Percentiles rank a stretch among this genome's conserved stretches.
Conservation (phyloP, 768 basidiomycete genomes). For the Podaxis sp. region DNA sequence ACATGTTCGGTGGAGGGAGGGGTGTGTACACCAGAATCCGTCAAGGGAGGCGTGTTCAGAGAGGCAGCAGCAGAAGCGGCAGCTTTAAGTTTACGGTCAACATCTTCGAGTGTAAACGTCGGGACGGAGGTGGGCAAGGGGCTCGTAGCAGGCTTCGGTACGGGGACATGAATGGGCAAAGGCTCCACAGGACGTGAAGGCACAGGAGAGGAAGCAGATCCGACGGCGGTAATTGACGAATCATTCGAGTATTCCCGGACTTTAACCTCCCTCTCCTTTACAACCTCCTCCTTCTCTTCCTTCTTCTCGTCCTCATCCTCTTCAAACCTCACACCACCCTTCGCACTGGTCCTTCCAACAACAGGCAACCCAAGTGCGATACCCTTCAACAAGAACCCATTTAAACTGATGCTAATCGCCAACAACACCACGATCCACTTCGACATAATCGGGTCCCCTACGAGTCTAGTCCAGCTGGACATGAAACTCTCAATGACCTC, state of each 20-base stretch:
- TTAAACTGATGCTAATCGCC: constrained; percentile 82
- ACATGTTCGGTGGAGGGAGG: constrained; percentile 15
- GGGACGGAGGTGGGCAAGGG: constrained; percentile 22
- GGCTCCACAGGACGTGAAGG: not conserved
- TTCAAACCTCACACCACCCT: constrained; percentile 30
- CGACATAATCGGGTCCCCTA: constrained; percentile 90
- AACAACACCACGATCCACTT: constrained; percentile 95
- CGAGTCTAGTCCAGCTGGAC: constrained; percentile 85
- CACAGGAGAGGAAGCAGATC: not conserved
- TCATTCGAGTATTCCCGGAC: not conserved
- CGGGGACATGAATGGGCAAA: constrained; percentile 1
- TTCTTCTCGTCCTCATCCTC: constrained; percentile 26
- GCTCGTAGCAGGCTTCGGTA: constrained; percentile 13
- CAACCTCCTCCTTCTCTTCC: constrained; percentile 13
- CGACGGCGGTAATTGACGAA: not conserved
- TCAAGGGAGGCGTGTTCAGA: constrained; percentile 4
- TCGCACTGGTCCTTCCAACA: constrained; percentile 19
- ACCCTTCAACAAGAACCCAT: constrained; percentile 90
- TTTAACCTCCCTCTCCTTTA: constrained; percentile 5
- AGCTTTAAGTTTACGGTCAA: constrained; percentile 50
- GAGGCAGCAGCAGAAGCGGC: constrained; percentile 9
- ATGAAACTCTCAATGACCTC: constrained; percentile 83
- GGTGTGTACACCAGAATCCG: constrained; percentile 11
- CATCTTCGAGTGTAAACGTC: constrained; percentile 55
- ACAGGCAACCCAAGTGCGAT: constrained; percentile 58